phyloP scores from a whole-genome alignment of 2,329 filamentous ascomycete species.

The Fusarium mangiferae region DNA sequence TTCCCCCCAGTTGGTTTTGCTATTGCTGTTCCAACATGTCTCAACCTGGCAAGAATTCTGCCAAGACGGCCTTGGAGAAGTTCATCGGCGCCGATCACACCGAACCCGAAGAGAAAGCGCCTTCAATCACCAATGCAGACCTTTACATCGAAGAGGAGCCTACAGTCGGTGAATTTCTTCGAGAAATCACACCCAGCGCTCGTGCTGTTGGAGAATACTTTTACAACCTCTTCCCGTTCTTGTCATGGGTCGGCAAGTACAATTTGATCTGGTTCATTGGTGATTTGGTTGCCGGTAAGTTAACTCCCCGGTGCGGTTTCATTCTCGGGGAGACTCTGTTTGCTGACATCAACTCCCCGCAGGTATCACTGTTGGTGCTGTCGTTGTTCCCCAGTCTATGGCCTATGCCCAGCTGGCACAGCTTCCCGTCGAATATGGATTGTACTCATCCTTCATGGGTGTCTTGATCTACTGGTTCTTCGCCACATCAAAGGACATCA shows the following conservation, averaged over 20 bases:
- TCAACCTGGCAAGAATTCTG: slow-evolving; percentile 25
- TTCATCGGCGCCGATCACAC: slow-evolving; percentile 48
- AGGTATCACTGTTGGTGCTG: slow-evolving; percentile 61
- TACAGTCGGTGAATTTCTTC: slow-evolving; percentile 55
- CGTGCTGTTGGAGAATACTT: slow-evolving; percentile 49
- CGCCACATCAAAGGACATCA: slow-evolving; percentile 92
- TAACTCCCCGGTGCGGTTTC: background rate
- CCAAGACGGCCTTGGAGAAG: slow-evolving; percentile 45
- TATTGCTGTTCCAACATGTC: slow-evolving; percentile 23
- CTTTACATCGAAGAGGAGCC: slow-evolving; percentile 55
- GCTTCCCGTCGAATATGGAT: slow-evolving; percentile 60
- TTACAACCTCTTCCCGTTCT: slow-evolving; percentile 59
- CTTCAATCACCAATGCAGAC: slow-evolving; percentile 51
- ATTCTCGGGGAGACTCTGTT: slow-evolving; percentile 6
- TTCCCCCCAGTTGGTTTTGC: background rate
- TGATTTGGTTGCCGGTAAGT: slow-evolving; percentile 57
- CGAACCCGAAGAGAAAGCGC: slow-evolving; percentile 48
- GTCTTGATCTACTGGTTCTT: slow-evolving; percentile 98
- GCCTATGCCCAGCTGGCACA: slow-evolving; percentile 62
- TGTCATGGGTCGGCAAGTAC: slow-evolving; percentile 62
- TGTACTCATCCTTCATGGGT: slow-evolving; percentile 89
- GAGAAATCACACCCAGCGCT: slow-evolving; percentile 50
- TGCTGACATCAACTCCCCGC: slow-evolving; percentile 33
- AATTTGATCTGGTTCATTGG: slow-evolving; percentile 59
- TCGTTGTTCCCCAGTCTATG: slow-evolving; percentile 66